Base-by-base conservation (phyloP, 208 protist genomes). In the Acanthamoeba lenticulata region DNA sequence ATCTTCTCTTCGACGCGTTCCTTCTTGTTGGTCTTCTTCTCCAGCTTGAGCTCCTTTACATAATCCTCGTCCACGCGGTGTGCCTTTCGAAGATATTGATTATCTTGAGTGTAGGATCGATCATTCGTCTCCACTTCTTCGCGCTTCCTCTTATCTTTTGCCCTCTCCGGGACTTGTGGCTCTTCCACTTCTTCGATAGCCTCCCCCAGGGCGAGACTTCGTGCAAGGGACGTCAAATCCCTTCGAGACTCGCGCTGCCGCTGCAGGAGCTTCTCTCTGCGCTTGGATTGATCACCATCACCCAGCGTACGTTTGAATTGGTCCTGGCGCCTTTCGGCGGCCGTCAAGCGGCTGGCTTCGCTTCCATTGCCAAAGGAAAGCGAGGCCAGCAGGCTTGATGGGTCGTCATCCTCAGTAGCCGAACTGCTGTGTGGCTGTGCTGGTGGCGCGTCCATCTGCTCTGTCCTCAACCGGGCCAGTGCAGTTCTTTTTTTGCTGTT, bases 201-300 rank as follows among this genome's bases (percentile, higher is more conserved):
- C 11, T 6, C 29, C 19, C 47, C 88, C 4, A 79, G 88, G n/a
- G 88, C 88, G 27, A 92, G 52, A 55, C 88, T 92, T 32, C 88
- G 52, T 2, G 88, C 88, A 40, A 60, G 60, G 27, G 36, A 34
- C 2, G 60, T 69, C 1, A 92, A 40, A 32, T 92, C 88, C 40
- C 88, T 67, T 19, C 88, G 52, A 24, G 34, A 67, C n/a, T 92
- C 42, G 13, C 45, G 36, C 88, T 92, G 88, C 55, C 60, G 29
- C 11, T 21, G 27, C 9, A 92, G 60, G 17, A 92, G 27, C 19
- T 47, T 67, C 38, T 67, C 88, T n/a, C 88, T 38, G 17, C 60
- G 49, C 57, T 74, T 67, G 36, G 42, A 47, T 55, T 92, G 88
- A 13, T 92, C 88, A 3, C 81, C 52, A 67, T 90, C 81, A 29